Evolutionary conservation across 495 filamentous ascomycete genomes (phyloP).

Genomic region (Xylaria nigripes): DNA sequence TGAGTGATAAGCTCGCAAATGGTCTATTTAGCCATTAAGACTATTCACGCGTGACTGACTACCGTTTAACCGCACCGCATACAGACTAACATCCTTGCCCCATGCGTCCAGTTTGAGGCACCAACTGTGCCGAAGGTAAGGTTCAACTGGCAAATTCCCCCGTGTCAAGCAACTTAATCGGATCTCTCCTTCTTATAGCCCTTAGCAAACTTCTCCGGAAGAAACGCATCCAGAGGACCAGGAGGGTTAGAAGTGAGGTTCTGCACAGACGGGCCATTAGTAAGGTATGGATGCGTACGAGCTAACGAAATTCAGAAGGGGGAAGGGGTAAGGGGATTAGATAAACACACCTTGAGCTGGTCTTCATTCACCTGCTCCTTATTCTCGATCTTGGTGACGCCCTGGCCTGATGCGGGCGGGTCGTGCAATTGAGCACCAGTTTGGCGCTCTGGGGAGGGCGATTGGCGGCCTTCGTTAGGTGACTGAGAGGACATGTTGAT

Average conservation of each 20-base stretch:
- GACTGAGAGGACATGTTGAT: constrained; percentile 44
- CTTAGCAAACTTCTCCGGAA: constrained; percentile 56
- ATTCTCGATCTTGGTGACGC: constrained; percentile 36
- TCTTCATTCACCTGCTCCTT: constrained; percentile 43
- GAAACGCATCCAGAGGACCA: constrained; percentile 59
- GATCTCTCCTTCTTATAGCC: neutral
- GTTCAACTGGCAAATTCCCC: too few species aligned
- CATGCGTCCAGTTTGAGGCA: too few species aligned
- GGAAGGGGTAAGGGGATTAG: neutral
- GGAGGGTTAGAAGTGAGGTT: constrained; percentile 58
- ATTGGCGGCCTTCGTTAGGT: constrained; percentile 58
- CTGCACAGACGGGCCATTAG: constrained; percentile 17
- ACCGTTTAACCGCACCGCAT: neutral
- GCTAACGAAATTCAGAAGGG: too few species aligned
- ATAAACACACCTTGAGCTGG: constrained; percentile 35
- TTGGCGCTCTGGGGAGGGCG: constrained; percentile 66
- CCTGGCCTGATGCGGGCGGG: constrained; percentile 49
- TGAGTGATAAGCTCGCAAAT: neutral
- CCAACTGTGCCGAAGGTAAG: too few species aligned
- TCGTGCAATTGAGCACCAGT: constrained; percentile 55
- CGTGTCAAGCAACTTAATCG: neutral
- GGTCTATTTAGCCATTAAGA: neutral
- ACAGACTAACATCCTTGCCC: too few species aligned
- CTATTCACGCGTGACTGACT: neutral
- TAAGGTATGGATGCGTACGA: neutral